Percentiles rank a stretch among this genome's conserved stretches.
Conservation (phyloP, 225 moss, liverwort and hornwort species). For the Ulota crispa region DNA sequence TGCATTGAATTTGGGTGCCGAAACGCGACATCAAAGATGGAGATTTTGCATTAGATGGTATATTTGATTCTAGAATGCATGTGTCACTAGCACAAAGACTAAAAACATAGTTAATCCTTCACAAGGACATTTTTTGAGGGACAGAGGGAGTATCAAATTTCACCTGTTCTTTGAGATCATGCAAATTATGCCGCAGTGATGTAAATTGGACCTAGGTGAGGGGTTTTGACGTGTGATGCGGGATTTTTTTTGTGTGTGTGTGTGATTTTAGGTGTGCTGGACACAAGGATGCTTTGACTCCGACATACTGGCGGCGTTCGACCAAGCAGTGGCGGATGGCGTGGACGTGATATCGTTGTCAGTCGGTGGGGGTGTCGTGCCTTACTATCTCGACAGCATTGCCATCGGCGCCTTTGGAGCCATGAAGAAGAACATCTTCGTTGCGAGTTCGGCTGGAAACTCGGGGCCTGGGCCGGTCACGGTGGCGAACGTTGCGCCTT, state of each 20-base stretch:
- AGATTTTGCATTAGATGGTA: too few relatives aligned
- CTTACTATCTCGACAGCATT: conserved; percentile 54
- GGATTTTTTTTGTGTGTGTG: neutral
- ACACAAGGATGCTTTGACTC: conserved; percentile 48
- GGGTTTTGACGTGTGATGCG: neutral
- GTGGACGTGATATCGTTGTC: conserved; percentile 73
- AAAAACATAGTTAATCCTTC: too few relatives aligned
- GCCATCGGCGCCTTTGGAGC: conserved; percentile 76
- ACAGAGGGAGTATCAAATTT: too few relatives aligned
- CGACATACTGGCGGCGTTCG: conserved; percentile 72
- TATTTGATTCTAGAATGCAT: too few relatives aligned
- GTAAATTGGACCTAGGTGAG: too few relatives aligned
- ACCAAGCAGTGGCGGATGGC: conserved; percentile 63
- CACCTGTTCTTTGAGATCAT: too few relatives aligned
- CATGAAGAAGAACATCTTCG: conserved; percentile 56
- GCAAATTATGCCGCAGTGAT: too few relatives aligned
- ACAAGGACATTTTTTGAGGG: too few relatives aligned
- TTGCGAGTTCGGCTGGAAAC: conserved; percentile 66
- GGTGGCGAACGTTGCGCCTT: conserved; percentile 60
- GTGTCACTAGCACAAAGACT: too few relatives aligned
- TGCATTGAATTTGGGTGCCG: too few relatives aligned
- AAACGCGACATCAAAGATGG: too few relatives aligned
- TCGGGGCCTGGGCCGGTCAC: conserved; percentile 43
- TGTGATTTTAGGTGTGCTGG: conserved; percentile 51
- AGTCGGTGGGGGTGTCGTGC: conserved; percentile 42